Base-by-base conservation (phyloP, 768 basidiomycete species). In the Chalciporus sphaerocephalus region DNA sequence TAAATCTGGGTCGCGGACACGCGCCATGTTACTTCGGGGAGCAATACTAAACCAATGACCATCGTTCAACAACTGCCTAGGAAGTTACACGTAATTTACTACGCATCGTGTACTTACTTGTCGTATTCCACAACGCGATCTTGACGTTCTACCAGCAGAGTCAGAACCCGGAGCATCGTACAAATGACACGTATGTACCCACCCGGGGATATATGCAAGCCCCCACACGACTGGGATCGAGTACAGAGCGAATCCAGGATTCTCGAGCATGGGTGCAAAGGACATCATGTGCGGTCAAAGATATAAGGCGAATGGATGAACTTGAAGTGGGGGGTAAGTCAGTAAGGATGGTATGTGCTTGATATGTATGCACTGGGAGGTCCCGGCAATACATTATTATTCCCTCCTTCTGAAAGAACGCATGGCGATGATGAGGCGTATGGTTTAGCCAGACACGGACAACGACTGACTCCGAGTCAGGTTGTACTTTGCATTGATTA, bases 221-320 rank as follows among this genome's bases (percentile, higher is more conserved):
- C 9, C 34, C 32, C 34, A 48, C 18, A 48, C 24, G 13, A 35
- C 30, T 10, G 47, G 47, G 15, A 48, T 43, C 7, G 47, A 48
- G 36, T 33, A 42, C 13, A 42, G 40, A 33, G 40, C 40, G n/a
- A 42, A 30, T 22, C 30, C 28, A 10, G 40, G 40, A 12, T 42
- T 28, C n/a, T 42, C 40, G 12, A 33, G 30, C 9, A 42, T 7
- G 28, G 40, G n/a, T n/a, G n/a, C n/a, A n/a, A n/a, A n/a, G n/a
- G n/a, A 32, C 40, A 42, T 42, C 20, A 21, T 40, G 27, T 25
- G 12, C 21, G 15, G 28, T 7, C 8, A 42, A 18, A 28, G 28
- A 25, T 25, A 5, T 25, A 8, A 2, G 24, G 11, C 24, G 24
- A 25, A 25, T 25, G n/a, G n/a, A n/a, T n/a, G n/a, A n/a, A n/a